Percentiles rank a stretch among this genome's conserved stretches.
Evolutionary conservation across 106 monocot species (phyloP).

Genomic region (Dioscorea alata): DNA sequence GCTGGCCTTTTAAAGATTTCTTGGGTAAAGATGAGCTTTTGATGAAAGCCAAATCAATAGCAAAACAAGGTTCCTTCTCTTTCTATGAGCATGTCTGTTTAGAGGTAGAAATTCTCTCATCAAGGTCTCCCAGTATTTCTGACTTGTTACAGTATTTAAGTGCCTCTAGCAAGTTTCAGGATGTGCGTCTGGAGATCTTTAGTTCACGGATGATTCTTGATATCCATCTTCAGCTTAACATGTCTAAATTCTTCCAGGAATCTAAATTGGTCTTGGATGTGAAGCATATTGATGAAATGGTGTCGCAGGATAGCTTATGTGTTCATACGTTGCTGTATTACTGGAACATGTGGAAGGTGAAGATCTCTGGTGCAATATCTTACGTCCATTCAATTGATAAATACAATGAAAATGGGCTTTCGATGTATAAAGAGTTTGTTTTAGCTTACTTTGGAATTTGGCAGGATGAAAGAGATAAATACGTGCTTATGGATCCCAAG

Average conservation of each 20-base stretch:
- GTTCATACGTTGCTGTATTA: constrained; percentile 16
- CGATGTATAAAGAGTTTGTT: constrained; percentile 21
- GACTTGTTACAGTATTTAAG: constrained; percentile 7
- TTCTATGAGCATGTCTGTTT: constrained; percentile 16
- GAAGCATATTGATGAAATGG: background rate
- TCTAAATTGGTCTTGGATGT: background rate
- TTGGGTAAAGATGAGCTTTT: constrained; percentile 21
- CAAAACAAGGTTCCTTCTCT: constrained; percentile 11
- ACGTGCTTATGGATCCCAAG: constrained; percentile 17
- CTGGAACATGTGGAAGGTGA: constrained; percentile 36
- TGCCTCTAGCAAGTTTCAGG: background rate
- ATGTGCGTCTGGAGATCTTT: constrained; percentile 27
- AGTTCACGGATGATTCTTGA: constrained; percentile 40
- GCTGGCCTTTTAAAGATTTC: constrained; percentile 46
- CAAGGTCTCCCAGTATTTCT: background rate
- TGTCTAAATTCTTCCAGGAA: constrained; percentile 16
- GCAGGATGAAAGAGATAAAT: constrained; percentile 7
- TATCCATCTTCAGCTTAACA: constrained; percentile 24
- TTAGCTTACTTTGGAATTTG: constrained; percentile 34
- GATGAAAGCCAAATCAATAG: constrained; percentile 18
- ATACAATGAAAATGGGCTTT: background rate
- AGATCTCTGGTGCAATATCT: constrained; percentile 4
- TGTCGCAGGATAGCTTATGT: constrained; percentile 8
- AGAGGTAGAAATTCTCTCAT: constrained; percentile 22
- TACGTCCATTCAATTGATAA: constrained; percentile 8